Evolutionary conservation across 202 grass and related monocot genomes (phyloP).

Genomic region (Schoenoplectus tabernaemontani): DNA sequence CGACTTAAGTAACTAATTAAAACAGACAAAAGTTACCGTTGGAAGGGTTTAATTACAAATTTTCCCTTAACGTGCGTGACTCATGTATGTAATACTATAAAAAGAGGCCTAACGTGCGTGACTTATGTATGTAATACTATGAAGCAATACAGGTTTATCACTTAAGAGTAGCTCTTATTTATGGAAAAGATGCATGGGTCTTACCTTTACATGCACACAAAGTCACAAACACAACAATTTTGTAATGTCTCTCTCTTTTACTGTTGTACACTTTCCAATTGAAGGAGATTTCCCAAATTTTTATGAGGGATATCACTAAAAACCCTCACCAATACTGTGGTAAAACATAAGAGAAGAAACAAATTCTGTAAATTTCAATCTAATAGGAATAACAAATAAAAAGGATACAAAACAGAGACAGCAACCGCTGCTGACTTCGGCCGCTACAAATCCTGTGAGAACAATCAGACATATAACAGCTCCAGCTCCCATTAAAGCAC

Average conservation of each 20-base stretch:
- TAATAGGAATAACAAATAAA: neutral
- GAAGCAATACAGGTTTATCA: neutral
- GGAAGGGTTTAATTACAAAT: neutral
- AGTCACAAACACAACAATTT: neutral
- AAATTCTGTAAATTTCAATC: neutral
- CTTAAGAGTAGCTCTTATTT: neutral
- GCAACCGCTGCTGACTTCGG: conserved; percentile 53
- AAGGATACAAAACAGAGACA: conserved; percentile 76
- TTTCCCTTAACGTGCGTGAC: neutral
- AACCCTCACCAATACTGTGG: neutral
- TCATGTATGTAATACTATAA: neutral
- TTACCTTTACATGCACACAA: neutral
- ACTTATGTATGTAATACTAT: neutral
- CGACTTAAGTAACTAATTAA: neutral
- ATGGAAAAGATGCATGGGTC: neutral
- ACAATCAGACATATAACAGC: conserved; percentile 51
- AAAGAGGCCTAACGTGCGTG: neutral
- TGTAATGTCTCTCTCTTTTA: neutral
- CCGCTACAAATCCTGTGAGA: conserved; percentile 51
- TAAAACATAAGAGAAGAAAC: neutral
- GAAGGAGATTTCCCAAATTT: neutral
- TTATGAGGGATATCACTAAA: neutral
- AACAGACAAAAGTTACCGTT: conserved; percentile 1
- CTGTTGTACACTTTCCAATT: neutral
- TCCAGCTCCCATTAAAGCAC: conserved; percentile 44